Base-by-base conservation (phyloP, 805 yeast genomes). In the Metschnikowia dekortorum region DNA sequence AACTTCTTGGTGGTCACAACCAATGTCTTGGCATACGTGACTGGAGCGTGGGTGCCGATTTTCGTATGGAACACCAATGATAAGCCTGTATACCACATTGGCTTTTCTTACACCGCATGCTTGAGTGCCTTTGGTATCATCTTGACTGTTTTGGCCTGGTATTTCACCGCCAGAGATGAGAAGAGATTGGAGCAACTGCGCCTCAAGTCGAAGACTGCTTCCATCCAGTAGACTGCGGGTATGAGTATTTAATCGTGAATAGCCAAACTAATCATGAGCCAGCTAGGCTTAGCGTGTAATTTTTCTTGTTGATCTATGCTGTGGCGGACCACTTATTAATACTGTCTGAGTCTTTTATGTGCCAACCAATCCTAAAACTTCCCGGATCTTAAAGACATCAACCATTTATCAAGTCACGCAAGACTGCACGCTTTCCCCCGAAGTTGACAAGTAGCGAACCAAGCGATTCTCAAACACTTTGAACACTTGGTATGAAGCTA, bases 1-100 rank as follows among this genome's bases (percentile, higher is more conserved):
- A 57, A 57, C 47, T 71, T 71, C 47, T 62, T 70, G n/a, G 68
- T 71, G 18, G 74, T 72, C 5, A 52, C 59, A 31, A 72, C 76
- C 9, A 72, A 72, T 49, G 65, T 67, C 6, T 58, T 69, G 53
- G 75, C 75, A 2, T 72, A 71, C 53, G 70, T 69, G 16, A 68
- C 73, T 0, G 64, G 65, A 8, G 73, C 74, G 3, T 69, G 68
- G 64, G 70, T 70, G 6, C 74, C 75, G 1, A 66, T 71, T 37
- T 60, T 70, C 40, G 73, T 68, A 3, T 71, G 75, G 76, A 65
- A 70, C 50, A 66, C 74, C 6, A 56, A 56, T 26, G 64, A 65
- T 42, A 53, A 61, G 47, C 76, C 76, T 1, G 46, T 47, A 29
- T 71, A 68, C 51, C 56, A 49, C 41, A 56, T 63, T 47, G 75